phyloP scores from a whole-genome alignment of 495 filamentous ascomycete genomes.

The Astrothelium macrocarpum region DNA sequence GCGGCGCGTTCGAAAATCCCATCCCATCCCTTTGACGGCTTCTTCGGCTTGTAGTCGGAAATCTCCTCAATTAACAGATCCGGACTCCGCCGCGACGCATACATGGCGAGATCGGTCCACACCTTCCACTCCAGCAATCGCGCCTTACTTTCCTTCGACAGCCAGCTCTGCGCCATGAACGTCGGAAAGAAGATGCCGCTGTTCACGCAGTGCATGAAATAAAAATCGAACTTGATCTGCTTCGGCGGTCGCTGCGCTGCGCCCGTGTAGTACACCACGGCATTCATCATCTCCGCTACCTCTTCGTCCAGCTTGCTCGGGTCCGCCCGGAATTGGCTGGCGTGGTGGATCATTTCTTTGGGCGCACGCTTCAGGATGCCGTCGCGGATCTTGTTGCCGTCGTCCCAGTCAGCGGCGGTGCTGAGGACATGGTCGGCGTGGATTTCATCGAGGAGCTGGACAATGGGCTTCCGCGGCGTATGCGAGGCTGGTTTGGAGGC shows the following conservation, averaged over 20 bases:
- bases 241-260: slow-evolving; percentile 55
- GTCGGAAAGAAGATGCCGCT: slow-evolving; percentile 51
- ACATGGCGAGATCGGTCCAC: slow-evolving; percentile 57
- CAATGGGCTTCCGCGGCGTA: slow-evolving; percentile 39
- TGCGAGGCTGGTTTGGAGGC: slow-evolving; percentile 29
- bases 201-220: slow-evolving; percentile 62
- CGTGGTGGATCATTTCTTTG: slow-evolving; percentile 52
- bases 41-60: slow-evolving; percentile 40
- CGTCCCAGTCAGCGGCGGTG: slow-evolving; percentile 39
- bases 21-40: slow-evolving; percentile 37
- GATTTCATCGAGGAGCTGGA: slow-evolving; percentile 51
- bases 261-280: slow-evolving; percentile 50
- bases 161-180: slow-evolving; percentile 37
- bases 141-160: slow-evolving; percentile 41
- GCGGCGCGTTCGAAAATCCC: slow-evolving; percentile 48
- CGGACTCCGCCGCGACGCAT: slow-evolving; percentile 50
- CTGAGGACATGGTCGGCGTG: slow-evolving; percentile 45
- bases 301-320: slow-evolving; percentile 55
- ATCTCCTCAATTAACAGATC: slow-evolving; percentile 47
- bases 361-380: slow-evolving; percentile 53
- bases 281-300: slow-evolving; percentile 69
- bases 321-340: slow-evolving; percentile 48
- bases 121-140: slow-evolving; percentile 70
- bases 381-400: slow-evolving; percentile 56
- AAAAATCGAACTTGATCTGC: slow-evolving; percentile 68